Evolutionary conservation across 192 early-diverging fungal species (phyloP).

Genomic region (Coemansia sp.): DNA sequence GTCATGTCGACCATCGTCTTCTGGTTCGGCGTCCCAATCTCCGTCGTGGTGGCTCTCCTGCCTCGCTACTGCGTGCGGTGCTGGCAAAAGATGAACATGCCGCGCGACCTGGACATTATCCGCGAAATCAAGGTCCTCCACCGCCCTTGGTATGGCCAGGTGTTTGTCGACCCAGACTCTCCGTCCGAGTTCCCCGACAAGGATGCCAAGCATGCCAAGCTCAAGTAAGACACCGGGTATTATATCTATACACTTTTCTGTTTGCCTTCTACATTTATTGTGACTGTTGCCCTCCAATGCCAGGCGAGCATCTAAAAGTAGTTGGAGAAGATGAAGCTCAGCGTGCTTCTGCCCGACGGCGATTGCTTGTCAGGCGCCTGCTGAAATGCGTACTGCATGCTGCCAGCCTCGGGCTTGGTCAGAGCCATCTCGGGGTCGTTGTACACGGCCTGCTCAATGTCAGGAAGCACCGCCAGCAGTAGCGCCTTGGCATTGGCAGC

Average conservation of each 20-base stretch:
- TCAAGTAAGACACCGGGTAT: conserved; percentile 8
- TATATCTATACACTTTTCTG: background rate
- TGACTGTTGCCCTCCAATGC: background rate
- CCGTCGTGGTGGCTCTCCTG: conserved; percentile 67
- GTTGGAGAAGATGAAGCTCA: conserved; percentile 82
- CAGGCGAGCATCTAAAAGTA: conserved; percentile 54
- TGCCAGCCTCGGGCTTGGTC: conserved; percentile 67
- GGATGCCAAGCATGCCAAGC: conserved; percentile 21
- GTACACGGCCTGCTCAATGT: conserved; percentile 62
- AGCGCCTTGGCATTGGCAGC: conserved; percentile 77
- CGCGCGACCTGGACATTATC: conserved; percentile 65
- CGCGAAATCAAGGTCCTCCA: conserved; percentile 58
- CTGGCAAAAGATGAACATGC: conserved; percentile 63
- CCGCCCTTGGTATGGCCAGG: conserved; percentile 55
- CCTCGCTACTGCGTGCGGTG: conserved; percentile 69
- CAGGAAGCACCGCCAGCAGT: conserved; percentile 74
- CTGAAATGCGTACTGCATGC: conserved; percentile 83
- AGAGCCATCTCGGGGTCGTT: conserved; percentile 54
- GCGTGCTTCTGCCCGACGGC: conserved; percentile 66
- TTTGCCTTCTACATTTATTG: background rate
- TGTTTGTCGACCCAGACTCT: conserved; percentile 48
- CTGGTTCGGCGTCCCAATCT: conserved; percentile 69
- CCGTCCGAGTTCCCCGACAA: conserved; percentile 18
- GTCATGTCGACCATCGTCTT: conserved; percentile 68
- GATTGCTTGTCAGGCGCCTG: conserved; percentile 73